phyloP scores from a whole-genome alignment of 768 basidiomycete species.

The Pulveroboletus sp. region DNA sequence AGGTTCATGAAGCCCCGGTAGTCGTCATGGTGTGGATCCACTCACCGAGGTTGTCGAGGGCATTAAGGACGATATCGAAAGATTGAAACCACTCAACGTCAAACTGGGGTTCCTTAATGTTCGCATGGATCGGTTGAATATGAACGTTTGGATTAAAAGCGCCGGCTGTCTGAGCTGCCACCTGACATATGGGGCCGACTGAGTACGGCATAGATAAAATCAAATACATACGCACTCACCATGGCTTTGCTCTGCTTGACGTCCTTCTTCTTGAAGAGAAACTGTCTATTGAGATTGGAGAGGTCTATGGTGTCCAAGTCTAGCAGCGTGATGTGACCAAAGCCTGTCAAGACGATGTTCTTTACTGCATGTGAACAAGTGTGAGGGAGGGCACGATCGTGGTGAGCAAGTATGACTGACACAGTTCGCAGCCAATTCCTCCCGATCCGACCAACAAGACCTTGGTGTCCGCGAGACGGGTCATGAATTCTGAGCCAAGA shows the following conservation, averaged over 20 bases:
- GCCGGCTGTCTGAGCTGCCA: constrained; percentile 77
- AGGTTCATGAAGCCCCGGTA: neutral
- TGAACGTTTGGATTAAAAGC: constrained; percentile 85
- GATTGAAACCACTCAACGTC: constrained; percentile 86
- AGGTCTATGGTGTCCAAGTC: constrained; percentile 99
- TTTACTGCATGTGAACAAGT: constrained; percentile 59
- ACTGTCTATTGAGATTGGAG: constrained; percentile 95
- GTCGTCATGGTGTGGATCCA: constrained; percentile 1
- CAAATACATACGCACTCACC: constrained; percentile 39
- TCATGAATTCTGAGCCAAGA: constrained; percentile 67
- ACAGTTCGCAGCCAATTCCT: constrained; percentile 94
- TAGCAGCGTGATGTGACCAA: constrained; percentile 86
- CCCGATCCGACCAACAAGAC: constrained; percentile 93
- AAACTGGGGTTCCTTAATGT: constrained; percentile 91
- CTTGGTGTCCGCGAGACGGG: constrained; percentile 54
- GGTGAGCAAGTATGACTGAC: constrained; percentile 41
- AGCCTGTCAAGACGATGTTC: constrained; percentile 90
- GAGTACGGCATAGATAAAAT: neutral
- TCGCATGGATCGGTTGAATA: constrained; percentile 86
- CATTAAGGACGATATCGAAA: constrained; percentile 93
- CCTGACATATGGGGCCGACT: constrained; percentile 35
- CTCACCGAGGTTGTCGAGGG: constrained; percentile 91
- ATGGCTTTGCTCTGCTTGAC: constrained; percentile 95
- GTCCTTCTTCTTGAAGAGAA: constrained; percentile 94
- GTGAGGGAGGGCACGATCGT: neutral